Percentiles rank a stretch among this genome's conserved stretches.
Evolutionary conservation across 2,329 filamentous ascomycete genomes (phyloP).

Genomic region (Aurifilum marmelostoma): DNA sequence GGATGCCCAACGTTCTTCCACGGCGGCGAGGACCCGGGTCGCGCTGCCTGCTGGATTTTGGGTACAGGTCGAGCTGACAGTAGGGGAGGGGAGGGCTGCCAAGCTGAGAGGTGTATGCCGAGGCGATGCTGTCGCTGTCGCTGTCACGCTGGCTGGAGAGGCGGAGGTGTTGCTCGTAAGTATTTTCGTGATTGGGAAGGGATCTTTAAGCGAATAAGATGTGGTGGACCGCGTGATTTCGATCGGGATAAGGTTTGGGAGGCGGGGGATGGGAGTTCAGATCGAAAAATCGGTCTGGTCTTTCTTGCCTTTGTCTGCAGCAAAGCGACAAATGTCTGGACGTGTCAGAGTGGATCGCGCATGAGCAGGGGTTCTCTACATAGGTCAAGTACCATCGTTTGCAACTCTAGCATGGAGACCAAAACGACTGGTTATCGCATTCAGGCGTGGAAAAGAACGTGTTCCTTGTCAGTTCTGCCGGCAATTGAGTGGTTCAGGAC

Average conservation of each 20-base stretch:
- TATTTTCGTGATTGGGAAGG: neutral
- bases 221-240: slow-evolving; percentile 3
- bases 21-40: slow-evolving; percentile 9
- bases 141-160: neutral
- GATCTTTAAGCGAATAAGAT: neutral
- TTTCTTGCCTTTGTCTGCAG: slow-evolving; percentile 8
- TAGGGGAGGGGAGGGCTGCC: neutral
- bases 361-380: slow-evolving; percentile 7
- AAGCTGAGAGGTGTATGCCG: neutral
- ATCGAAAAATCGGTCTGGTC: slow-evolving; percentile 9
- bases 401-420: neutral
- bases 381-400: neutral
- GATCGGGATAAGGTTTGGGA: slow-evolving; percentile 20
- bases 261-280: neutral
- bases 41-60: neutral
- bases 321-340: slow-evolving; percentile 8
- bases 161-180: neutral
- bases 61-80: neutral
- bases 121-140: slow-evolving; percentile 2
- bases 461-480: neutral
- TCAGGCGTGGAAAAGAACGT: neutral
- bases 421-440: neutral
- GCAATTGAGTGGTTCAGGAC: neutral
- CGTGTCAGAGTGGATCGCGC: slow-evolving; percentile 9
- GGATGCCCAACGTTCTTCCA: slow-evolving; percentile 15